Conservation (phyloP, 208 protist genomes). For the Perkinsela sp. region DNA sequence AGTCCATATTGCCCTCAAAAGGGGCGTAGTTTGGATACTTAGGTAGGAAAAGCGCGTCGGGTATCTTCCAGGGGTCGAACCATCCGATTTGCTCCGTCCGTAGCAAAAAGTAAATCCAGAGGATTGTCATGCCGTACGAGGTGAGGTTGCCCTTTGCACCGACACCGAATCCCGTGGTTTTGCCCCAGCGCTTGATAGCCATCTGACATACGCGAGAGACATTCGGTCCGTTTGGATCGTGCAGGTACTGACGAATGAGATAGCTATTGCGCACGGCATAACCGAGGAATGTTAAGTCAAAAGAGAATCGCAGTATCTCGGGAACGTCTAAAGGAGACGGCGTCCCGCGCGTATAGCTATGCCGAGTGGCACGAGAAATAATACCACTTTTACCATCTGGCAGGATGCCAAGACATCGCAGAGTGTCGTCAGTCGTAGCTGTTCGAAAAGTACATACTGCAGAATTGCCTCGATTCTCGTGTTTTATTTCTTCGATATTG, state of each 20-base stretch:
- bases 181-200: conserved; percentile 60
- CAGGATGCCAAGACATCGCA: conserved; percentile 26
- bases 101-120: conserved; percentile 53
- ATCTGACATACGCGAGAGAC: conserved; percentile 35
- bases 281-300: conserved; percentile 55
- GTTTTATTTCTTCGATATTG: background rate
- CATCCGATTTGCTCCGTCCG: conserved; percentile 29
- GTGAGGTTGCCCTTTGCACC: conserved; percentile 51
- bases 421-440: background rate
- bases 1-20: conserved; percentile 20
- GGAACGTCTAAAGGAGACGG: conserved; percentile 38
- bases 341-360: conserved; percentile 48
- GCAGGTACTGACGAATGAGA: conserved; percentile 43
- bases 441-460: background rate
- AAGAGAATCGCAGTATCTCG: conserved; percentile 59
- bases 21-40: conserved; percentile 47
- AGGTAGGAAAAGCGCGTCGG: conserved; percentile 41
- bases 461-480: background rate
- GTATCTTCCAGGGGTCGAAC: conserved; percentile 52
- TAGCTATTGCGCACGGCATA: conserved; percentile 67
- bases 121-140: conserved; percentile 44
- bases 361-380: conserved; percentile 46
- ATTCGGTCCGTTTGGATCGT: conserved; percentile 13
- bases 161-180: conserved; percentile 35
- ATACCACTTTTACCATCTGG: conserved; percentile 30